phyloP scores from a whole-genome alignment of 306 rosid species.

The Citrullus colocynthis region DNA sequence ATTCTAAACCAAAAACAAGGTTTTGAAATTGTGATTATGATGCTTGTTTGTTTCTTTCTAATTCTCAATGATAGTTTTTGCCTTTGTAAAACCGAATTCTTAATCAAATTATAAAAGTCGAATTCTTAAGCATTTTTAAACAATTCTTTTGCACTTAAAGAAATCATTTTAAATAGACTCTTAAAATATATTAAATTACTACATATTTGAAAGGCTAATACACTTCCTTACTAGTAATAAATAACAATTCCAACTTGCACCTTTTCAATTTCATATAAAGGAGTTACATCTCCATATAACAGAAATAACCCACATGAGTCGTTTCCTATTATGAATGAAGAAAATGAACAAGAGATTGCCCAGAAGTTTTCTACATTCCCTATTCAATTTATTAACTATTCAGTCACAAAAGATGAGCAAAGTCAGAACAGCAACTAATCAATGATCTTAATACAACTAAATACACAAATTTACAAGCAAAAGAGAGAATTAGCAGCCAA shows the following conservation, averaged over 20 bases:
- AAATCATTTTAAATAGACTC: no score
- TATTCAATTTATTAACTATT: neutral
- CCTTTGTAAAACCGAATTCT: no score
- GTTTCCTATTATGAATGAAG: neutral
- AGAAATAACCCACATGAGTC: neutral
- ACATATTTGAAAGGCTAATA: no score
- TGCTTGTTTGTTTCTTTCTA: no score
- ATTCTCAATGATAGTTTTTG: no score
- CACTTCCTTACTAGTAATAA: no score
- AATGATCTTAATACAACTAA: neutral
- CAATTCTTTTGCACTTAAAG: no score
- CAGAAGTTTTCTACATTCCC: neutral
- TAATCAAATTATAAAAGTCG: no score
- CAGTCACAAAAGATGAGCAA: neutral
- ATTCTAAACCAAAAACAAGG: no score
- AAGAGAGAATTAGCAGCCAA: neutral
- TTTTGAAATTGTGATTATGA: no score
- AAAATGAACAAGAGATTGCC: neutral
- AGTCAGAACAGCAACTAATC: neutral
- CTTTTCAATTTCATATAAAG: neutral
- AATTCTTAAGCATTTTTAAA: no score
- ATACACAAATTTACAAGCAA: neutral
- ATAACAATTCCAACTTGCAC: neutral
- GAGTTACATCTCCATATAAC: neutral
- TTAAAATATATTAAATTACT: no score